Base-by-base conservation (phyloP, 768 basidiomycete genomes). In the Postia placenta region DNA sequence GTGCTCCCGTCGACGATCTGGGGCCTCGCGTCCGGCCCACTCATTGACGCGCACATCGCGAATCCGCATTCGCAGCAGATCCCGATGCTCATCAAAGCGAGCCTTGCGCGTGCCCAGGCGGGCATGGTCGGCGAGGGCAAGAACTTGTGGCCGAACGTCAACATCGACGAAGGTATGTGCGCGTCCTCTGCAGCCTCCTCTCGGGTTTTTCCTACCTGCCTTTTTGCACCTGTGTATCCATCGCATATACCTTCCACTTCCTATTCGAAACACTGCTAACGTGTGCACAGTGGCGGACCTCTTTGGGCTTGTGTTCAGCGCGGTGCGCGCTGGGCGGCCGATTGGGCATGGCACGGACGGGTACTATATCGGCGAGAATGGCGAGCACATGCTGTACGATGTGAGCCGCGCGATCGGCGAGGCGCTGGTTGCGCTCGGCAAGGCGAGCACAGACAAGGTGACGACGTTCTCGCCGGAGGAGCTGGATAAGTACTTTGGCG, bases 91-190 rank as follows among this genome's bases (percentile, higher is more conserved):
- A 71, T 82, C 33, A 61, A 62, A 9, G 71, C 71, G 0, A 59
- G 70, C n/a, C 54, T 81, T 33, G 63, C 56, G 49, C 70, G 81
- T 28, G 70, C 70, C 0, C 69, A 72, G 27, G 78, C 68, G 0
- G 79, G 78, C 6, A 64, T 78, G 57, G 64, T 84, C 4, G 80
- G 81, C 0, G 56, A 70, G 35, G 83, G 83, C 0, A 64, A 68
- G 54, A 81, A 80, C 51, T 33, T 79, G 2, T 85, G 81, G 83
- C 70, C 74, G 1, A 66, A 78, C 54, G 74, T 83, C 19, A 71
- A 80, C 49, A 69, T 81, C 42, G 25, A 61, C 59, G 27, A 51
- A 22, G 60, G 73, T 42, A 30, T 64, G 80, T n/a, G n/a, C 78
- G 52, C 42, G 69, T 45, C 4, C 12, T 7, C 30, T 33, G 9